A percentile compares a stretch with the other conserved stretches of the same genome.
These are phyloP conservation scores for Leccinum fuscescens DNA, from an alignment of 1,284 basidiomycete species.

Conservation along the genomic window DNA sequence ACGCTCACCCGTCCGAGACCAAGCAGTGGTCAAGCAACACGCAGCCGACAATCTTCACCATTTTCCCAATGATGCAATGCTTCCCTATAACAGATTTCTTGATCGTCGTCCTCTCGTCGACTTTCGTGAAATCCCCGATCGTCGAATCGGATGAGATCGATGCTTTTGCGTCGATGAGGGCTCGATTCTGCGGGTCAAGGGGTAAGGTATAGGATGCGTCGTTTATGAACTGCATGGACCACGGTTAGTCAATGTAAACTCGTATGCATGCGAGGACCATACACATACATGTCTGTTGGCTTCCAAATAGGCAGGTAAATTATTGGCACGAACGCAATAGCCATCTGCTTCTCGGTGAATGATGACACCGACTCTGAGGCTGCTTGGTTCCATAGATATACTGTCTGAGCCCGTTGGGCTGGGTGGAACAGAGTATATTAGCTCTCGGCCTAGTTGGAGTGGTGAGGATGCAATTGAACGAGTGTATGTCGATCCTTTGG, in stretches of 20 bases:
- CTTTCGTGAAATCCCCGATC: slow-evolving; percentile 76
- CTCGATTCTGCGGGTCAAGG: slow-evolving; percentile 57
- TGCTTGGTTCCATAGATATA: slow-evolving; percentile 37
- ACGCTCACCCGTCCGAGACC: slow-evolving; percentile 77
- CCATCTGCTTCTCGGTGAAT: slow-evolving; percentile 57
- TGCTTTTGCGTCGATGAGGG: slow-evolving; percentile 72
- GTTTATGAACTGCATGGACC: slow-evolving; percentile 46
- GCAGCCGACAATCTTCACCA: slow-evolving; percentile 83
- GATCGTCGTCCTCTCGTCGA: slow-evolving; percentile 83
- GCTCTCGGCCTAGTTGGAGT: slow-evolving; percentile 18
- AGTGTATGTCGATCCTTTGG: slow-evolving; percentile 6
- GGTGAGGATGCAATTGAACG: slow-evolving; percentile 23
- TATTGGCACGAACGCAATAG: slow-evolving; percentile 78
- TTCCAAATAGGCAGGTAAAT: slow-evolving; percentile 79
- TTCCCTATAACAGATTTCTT: slow-evolving; percentile 88
- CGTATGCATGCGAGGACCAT: slow-evolving; percentile 7
- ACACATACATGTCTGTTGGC: slow-evolving; percentile 77
- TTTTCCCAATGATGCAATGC: slow-evolving; percentile 86
- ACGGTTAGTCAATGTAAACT: slow-evolving; percentile 3
- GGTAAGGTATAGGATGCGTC: slow-evolving; percentile 54
- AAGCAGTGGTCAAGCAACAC: slow-evolving; percentile 89
- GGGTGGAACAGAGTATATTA: slow-evolving; percentile 35
- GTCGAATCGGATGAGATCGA: slow-evolving; percentile 87
- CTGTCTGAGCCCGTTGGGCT: slow-evolving; percentile 48
- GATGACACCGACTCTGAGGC: slow-evolving; percentile 59